Evolutionary conservation across 2,329 filamentous ascomycete genomes (phyloP), one percentile per base, ranked within the genome.

Genomic region (Aspergillus japonicus): DNA sequence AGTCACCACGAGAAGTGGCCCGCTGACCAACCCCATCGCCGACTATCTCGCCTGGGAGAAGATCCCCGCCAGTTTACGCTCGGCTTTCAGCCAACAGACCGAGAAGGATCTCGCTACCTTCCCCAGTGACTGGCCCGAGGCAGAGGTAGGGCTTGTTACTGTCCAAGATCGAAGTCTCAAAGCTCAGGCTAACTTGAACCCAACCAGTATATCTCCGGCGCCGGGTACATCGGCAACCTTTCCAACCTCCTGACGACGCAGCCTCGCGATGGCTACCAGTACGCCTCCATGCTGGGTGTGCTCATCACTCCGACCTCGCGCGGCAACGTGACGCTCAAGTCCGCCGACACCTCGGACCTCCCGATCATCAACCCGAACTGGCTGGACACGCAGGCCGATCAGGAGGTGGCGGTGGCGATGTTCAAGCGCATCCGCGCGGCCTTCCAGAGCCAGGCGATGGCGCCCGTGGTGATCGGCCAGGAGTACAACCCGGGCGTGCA

Each of bases 321-420:
- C 0, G 82, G 82, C 4, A 81, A 71, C 50, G 68, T 83, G 1
- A 78, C 75, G 0, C 73, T 83, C n/a, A 53, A 55, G 0, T 77
- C 74, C 0, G 54, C 66, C n/a, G 69, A 74, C 14, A 75, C 70
- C 0, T 57, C 62, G 0, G 72, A 75, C 21, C 62, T 63, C 0
- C 81, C 81, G 0, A 61, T 77, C 14, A 77, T 82, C 61, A 73
- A 82, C 61, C 78, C 80, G 1, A 78, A 78, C 62, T 83, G 75
- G 72, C 69, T 83, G 1, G 69, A 69, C 1, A 67, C 75, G 16
- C 69, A 71, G 10, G 66, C 73, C 0, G 82, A 84, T 39, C 61
- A 73, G 31, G 76, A 80, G 10, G 68, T 82, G 1, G 77, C 74
- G 3, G 62, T 83, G 11, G 74, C 75, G 0, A 69, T 69, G 1